Conservation (phyloP, 2,329 filamentous ascomycete genomes). For the Geosmithia putterillii region DNA sequence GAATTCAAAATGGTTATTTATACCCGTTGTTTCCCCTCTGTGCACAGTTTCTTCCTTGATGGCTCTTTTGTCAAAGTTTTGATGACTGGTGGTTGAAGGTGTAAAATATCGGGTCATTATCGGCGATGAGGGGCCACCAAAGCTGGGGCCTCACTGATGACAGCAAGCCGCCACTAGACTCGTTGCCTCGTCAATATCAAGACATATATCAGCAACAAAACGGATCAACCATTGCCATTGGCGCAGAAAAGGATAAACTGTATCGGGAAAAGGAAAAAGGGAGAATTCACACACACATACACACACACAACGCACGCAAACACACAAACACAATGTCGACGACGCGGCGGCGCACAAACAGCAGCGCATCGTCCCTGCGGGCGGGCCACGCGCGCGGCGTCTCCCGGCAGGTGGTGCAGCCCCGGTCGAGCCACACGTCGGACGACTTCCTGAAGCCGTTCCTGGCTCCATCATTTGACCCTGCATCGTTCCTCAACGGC, state of each 20-base stretch:
- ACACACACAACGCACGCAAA: too few relatives aligned
- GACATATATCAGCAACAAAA: not conserved
- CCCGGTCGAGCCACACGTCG: conserved; percentile 50
- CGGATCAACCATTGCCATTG: too few relatives aligned
- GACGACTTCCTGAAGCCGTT: conserved; percentile 68
- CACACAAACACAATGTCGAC: conserved; percentile 5
- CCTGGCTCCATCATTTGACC: conserved; percentile 64
- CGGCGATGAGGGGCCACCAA: conserved; percentile 10
- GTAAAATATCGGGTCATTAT: conserved; percentile 17
- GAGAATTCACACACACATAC: too few relatives aligned
- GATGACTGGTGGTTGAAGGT: not conserved
- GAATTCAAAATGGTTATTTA: not conserved
- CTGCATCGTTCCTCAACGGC: conserved; percentile 74
- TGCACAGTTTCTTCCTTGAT: not conserved
- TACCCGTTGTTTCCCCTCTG: not conserved
- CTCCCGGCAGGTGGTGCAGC: conserved; percentile 23
- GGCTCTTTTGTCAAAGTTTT: not conserved
- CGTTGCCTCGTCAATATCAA: too few relatives aligned
- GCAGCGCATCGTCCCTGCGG: conserved; percentile 23
- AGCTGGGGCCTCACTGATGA: too few relatives aligned
- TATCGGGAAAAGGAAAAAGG: too few relatives aligned
- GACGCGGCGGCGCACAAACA: conserved; percentile 33
- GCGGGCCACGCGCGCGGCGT: conserved; percentile 27
- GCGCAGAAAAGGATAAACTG: too few relatives aligned
- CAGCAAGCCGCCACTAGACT: too few relatives aligned